These are phyloP conservation scores for Pulicaria dysenterica DNA, from an alignment of 129 eudicot species.

Conservation along the genomic window DNA sequence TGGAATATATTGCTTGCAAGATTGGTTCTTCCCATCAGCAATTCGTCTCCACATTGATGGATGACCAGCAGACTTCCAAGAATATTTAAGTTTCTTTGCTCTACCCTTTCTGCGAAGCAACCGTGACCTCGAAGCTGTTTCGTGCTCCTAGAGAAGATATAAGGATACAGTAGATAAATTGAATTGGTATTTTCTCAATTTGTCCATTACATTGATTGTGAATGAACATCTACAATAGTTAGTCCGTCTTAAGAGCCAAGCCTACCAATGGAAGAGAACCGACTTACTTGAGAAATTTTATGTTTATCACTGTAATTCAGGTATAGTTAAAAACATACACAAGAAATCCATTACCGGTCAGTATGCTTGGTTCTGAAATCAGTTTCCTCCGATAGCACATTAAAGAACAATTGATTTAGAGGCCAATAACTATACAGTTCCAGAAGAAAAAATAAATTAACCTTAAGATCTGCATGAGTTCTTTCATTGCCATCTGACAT, in stretches of 20 bases:
- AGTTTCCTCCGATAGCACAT: slow-evolving; percentile 10
- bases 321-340: background rate
- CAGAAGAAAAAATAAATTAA: slow-evolving; percentile 26
- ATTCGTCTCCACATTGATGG: slow-evolving; percentile 92
- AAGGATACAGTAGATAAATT: background rate
- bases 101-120: slow-evolving; percentile 83
- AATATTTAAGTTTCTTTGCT: slow-evolving; percentile 72
- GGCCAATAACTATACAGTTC: slow-evolving; percentile 4
- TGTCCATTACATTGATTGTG: too few relatives aligned
- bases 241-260: background rate
- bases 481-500: slow-evolving; percentile 47
- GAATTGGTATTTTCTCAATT: too few relatives aligned
- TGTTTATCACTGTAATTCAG: background rate
- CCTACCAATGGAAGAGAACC: background rate
- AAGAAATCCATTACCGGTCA: background rate
- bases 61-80: slow-evolving; percentile 92
- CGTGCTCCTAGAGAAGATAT: slow-evolving; percentile 58
- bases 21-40: slow-evolving; percentile 73
- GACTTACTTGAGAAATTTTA: background rate
- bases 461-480: slow-evolving; percentile 61
- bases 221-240: too few relatives aligned
- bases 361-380: background rate
- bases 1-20: slow-evolving; percentile 81
- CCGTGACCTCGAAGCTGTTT: slow-evolving; percentile 58
- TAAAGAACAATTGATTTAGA: slow-evolving; percentile 13